phyloP scores from a whole-genome alignment of 2,329 filamentous ascomycete species.

The Hymenoscyphus fructigenus region DNA sequence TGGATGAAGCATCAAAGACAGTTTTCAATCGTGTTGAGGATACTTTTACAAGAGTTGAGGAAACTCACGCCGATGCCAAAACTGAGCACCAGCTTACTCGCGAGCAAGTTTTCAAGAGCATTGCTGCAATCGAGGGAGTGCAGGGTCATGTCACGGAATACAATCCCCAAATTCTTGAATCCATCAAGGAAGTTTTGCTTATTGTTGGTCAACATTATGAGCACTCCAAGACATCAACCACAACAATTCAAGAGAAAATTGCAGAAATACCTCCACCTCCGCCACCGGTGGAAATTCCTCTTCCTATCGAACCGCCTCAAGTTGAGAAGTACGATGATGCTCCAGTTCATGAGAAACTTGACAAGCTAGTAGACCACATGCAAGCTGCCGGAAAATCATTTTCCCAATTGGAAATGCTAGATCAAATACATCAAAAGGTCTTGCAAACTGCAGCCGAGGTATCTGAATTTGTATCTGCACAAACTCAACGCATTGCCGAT shows the following conservation, averaged over 20 bases:
- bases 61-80: slow-evolving; percentile 70
- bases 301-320: slow-evolving; percentile 51
- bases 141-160: slow-evolving; percentile 78
- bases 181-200: slow-evolving; percentile 80
- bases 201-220: slow-evolving; percentile 86
- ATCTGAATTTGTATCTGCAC: slow-evolving; percentile 74
- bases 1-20: slow-evolving; percentile 82
- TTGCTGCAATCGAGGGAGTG: slow-evolving; percentile 70
- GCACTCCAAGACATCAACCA: slow-evolving; percentile 69
- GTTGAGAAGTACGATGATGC: slow-evolving; percentile 63
- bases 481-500: slow-evolving; percentile 71
- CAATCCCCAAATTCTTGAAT: slow-evolving; percentile 84
- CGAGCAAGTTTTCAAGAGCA: slow-evolving; percentile 73
- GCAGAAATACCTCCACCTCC: slow-evolving; percentile 50
- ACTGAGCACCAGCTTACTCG: slow-evolving; percentile 80
- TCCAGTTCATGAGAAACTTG: slow-evolving; percentile 56
- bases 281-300: slow-evolving; percentile 49
- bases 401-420: slow-evolving; percentile 75
- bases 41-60: slow-evolving; percentile 72
- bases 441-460: slow-evolving; percentile 81
- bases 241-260: slow-evolving; percentile 57
- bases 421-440: slow-evolving; percentile 87
- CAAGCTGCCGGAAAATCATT: slow-evolving; percentile 68
- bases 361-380: slow-evolving; percentile 61
- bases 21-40: slow-evolving; percentile 83